Percentiles rank a stretch among this genome's conserved stretches.
Evolutionary conservation across 1,284 basidiomycete genomes (phyloP).

Genomic region (Pascua guehoae): DNA sequence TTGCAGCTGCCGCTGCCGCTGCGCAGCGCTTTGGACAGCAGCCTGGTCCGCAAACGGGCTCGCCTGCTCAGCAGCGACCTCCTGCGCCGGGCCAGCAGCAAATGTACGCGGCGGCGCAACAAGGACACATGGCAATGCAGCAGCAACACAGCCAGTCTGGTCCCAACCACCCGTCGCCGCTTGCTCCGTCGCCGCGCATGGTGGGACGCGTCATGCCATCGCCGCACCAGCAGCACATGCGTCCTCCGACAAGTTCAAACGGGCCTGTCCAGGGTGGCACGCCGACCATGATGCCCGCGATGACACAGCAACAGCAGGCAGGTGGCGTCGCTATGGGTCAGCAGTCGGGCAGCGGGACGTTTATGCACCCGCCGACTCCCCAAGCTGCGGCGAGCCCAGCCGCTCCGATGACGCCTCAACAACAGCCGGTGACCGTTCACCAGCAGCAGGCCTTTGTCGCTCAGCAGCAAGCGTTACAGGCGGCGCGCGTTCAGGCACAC

Average conservation of each 20-base stretch:
- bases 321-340: background rate
- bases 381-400: slow-evolving; percentile 20
- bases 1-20: background rate
- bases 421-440: slow-evolving; percentile 19
- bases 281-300: slow-evolving; percentile 35
- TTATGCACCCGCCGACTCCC: slow-evolving; percentile 19
- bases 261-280: slow-evolving; percentile 20
- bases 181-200: slow-evolving; percentile 33
- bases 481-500: slow-evolving; percentile 13
- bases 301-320: slow-evolving; percentile 31
- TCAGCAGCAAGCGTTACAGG: slow-evolving; percentile 20
- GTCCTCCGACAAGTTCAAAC: slow-evolving; percentile 28
- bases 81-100: slow-evolving; percentile 26
- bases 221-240: slow-evolving; percentile 35
- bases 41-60: slow-evolving; percentile 17
- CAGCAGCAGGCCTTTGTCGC: slow-evolving; percentile 23
- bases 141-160: slow-evolving; percentile 19
- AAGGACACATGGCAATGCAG: slow-evolving; percentile 23
- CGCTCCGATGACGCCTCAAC: slow-evolving; percentile 25
- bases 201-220: slow-evolving; percentile 33
- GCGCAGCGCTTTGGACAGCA: slow-evolving; percentile 20
- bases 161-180: slow-evolving; percentile 27
- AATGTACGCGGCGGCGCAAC: slow-evolving; percentile 22
- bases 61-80: slow-evolving; percentile 26
- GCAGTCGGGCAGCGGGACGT: slow-evolving; percentile 9